Evolutionary conservation across 2,329 filamentous ascomycete species (phyloP).

Genomic region (Clarireedia paspali): DNA sequence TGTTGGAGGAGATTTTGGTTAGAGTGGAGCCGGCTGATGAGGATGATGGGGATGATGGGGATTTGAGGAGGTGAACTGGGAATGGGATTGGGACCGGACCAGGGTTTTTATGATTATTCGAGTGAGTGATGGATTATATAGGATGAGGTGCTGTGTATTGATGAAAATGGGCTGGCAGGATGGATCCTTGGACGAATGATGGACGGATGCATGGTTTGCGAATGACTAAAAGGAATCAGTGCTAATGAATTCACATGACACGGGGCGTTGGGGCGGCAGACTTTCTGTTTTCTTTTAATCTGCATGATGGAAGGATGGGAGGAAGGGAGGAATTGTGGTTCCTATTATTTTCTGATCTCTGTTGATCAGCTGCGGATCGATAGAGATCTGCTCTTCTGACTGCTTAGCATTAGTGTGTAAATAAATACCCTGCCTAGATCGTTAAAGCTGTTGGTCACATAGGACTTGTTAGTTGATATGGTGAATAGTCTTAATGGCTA

Average conservation of each 20-base stretch:
- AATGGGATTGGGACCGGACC: neutral
- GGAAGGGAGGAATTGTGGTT: neutral
- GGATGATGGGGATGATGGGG: slow-evolving; percentile 18
- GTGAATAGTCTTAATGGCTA: too few species aligned
- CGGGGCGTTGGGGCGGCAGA: slow-evolving; percentile 8
- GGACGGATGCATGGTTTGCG: too few species aligned
- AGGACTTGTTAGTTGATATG: too few species aligned
- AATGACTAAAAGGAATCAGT: neutral
- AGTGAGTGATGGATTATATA: neutral
- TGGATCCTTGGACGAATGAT: neutral
- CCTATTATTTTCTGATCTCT: neutral
- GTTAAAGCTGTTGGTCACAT: too few species aligned
- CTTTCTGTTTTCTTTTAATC: neutral
- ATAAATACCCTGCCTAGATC: too few species aligned
- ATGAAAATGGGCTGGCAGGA: neutral
- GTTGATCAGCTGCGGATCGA: too few species aligned
- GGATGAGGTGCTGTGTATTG: neutral
- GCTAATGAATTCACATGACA: slow-evolving; percentile 3
- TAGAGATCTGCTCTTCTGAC: too few species aligned
- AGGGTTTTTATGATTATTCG: neutral
- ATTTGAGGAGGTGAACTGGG: slow-evolving; percentile 18
- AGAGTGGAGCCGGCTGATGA: slow-evolving; percentile 72
- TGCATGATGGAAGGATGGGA: neutral
- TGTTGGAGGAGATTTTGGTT: slow-evolving; percentile 89
- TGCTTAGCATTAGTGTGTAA: too few species aligned